Evolutionary conservation across 306 rosid species (phyloP).

Genomic region (Betula pendula): DNA sequence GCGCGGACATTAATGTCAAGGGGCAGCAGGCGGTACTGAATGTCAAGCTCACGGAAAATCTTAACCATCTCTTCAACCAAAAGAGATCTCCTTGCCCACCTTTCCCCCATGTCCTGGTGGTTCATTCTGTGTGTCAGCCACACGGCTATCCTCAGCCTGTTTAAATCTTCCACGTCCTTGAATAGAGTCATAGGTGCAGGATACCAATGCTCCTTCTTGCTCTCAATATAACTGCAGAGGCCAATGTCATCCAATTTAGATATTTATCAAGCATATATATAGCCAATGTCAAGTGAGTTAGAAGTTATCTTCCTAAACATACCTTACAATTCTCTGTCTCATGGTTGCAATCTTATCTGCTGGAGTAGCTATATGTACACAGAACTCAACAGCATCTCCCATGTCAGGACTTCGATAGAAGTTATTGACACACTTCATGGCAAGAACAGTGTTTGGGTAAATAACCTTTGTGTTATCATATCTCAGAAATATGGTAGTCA

Average conservation of each 20-base stretch:
- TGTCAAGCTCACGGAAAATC: conserved; percentile 72
- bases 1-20: conserved; percentile 58
- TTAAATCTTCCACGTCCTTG: conserved; percentile 56
- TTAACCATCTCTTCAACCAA: conserved; percentile 76
- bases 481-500: conserved; percentile 84
- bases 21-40: conserved; percentile 71
- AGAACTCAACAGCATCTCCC: conserved; percentile 78
- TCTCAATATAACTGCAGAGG: conserved; percentile 70
- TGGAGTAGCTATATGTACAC: conserved; percentile 71
- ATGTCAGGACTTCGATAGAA: conserved; percentile 93
- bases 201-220: conserved; percentile 87
- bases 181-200: conserved; percentile 60
- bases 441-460: conserved; percentile 72
- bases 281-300: background rate
- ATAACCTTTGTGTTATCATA: conserved; percentile 60
- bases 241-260: no score
- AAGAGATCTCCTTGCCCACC: conserved; percentile 56
- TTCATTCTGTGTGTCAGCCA: conserved; percentile 83
- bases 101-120: conserved; percentile 86
- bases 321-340: conserved; percentile 69
- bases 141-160: conserved; percentile 54
- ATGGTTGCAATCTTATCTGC: conserved; percentile 59
- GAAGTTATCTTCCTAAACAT: conserved; percentile 9
- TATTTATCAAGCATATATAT: no score
- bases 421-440: conserved; percentile 68